phyloP scores from a whole-genome alignment of 805 yeast species.

The Blastobotrys peoriensis region DNA sequence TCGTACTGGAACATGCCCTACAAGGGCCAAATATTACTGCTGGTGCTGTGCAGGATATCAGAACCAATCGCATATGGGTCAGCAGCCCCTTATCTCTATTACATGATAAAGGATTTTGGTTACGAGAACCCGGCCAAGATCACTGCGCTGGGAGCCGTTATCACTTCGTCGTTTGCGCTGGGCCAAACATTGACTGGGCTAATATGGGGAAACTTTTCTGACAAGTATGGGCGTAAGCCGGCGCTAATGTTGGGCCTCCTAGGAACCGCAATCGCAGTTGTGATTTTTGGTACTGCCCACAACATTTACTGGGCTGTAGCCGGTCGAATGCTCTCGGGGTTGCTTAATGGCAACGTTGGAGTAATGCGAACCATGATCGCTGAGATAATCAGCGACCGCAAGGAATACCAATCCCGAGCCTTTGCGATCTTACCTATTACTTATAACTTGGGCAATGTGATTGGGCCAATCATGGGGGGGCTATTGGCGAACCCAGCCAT shows the following conservation, averaged over 20 bases:
- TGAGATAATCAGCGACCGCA: constrained; percentile 46
- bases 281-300: constrained; percentile 48
- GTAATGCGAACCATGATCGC: constrained; percentile 59
- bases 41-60: constrained; percentile 36
- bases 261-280: constrained; percentile 46
- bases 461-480: constrained; percentile 57
- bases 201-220: constrained; percentile 54
- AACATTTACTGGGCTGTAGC: constrained; percentile 47
- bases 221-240: constrained; percentile 49
- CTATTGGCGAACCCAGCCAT: constrained; percentile 42
- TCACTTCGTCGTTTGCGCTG: constrained; percentile 53
- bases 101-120: constrained; percentile 55
- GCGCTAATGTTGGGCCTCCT: constrained; percentile 45
- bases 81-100: constrained; percentile 56
- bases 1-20: constrained; percentile 22
- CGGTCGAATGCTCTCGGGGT: constrained; percentile 50
- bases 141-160: constrained; percentile 38
- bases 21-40: constrained; percentile 18
- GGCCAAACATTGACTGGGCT: constrained; percentile 52
- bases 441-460: constrained; percentile 52
- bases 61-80: constrained; percentile 63
- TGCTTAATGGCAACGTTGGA: constrained; percentile 56
- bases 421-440: constrained; percentile 54
- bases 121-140: constrained; percentile 20
- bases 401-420: constrained; percentile 55